Evolutionary conservation across 208 protist species (phyloP).

Genomic region (Leishmania guyanensis): DNA sequence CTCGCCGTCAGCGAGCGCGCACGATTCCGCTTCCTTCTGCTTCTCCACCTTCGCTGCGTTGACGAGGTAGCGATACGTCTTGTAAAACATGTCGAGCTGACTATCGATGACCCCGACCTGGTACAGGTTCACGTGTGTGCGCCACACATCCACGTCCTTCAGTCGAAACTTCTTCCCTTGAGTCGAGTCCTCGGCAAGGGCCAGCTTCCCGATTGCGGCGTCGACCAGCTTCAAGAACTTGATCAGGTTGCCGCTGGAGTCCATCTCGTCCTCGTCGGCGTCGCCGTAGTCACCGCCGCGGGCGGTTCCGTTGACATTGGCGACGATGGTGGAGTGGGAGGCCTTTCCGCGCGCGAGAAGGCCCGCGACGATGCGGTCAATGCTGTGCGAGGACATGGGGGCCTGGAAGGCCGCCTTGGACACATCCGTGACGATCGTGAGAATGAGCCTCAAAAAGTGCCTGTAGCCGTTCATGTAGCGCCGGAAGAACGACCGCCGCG

Average conservation of each 20-base stretch:
- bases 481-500: constrained; percentile 2
- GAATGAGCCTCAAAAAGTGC: constrained; percentile 58
- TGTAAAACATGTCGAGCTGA: constrained; percentile 34
- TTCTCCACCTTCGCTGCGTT: not conserved
- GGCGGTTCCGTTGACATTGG: constrained; percentile 18
- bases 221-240: constrained; percentile 27
- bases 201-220: constrained; percentile 41
- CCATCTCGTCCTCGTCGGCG: constrained; percentile 32
- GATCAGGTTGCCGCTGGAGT: constrained; percentile 27
- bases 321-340: constrained; percentile 26
- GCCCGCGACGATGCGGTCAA: constrained; percentile 33
- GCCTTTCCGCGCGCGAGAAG: constrained; percentile 27
- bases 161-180: constrained; percentile 49
- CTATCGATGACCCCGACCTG: constrained; percentile 37
- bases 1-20: not conserved
- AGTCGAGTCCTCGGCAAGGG: constrained; percentile 32
- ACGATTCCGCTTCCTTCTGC: not conserved
- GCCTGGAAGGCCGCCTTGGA: constrained; percentile 33
- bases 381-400: constrained; percentile 18
- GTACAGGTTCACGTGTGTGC: constrained; percentile 52
- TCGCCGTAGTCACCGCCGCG: constrained; percentile 30
- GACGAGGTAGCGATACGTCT: constrained; percentile 29
- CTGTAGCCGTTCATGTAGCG: constrained; percentile 25
- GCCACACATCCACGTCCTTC: constrained; percentile 52
- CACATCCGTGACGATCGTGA: constrained; percentile 57